Evolutionary conservation across 768 basidiomycete genomes (phyloP), one percentile per base, ranked within the genome.

Genomic region (Leccinum rimulosum): DNA sequence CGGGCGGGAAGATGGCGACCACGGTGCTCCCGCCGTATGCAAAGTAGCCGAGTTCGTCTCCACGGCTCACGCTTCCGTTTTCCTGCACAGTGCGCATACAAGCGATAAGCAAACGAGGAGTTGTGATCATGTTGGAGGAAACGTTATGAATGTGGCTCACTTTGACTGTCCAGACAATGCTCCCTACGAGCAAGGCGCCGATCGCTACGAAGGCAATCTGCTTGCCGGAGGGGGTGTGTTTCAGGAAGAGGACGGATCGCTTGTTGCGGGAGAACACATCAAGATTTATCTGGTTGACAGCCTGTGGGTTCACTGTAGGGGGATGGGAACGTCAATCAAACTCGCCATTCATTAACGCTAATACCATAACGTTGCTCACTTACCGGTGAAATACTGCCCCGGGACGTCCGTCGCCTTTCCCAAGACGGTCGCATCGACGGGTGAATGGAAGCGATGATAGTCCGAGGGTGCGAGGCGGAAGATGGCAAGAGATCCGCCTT

Each of bases 181-280:
- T 84, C 1, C 89, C 91, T 1, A 93, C 91, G 36, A 94, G 83
- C 74, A 93, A 80, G 8, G 91, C 91, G 3, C 91, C 92, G 58
- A 93, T 79, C 9, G 90, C 88, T 10, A 91, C 84, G 62, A 87
- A 85, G 0, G 83, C 90, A 15, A 92, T 74, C 12, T 78, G 78
- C 17, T 77, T 73, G 11, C 78, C 79, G 0, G 81, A 79, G 3
- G 57, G 64, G 2, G 61, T 57, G 62, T 85, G 84, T 55, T 77
- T 80, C 62, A 88, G 63, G 62, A 81, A 79, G 2, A 84, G 71
- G 10, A 86, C 73, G 3, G 83, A 82, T 11, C 88, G 81, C 53
- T 77, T 79, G 70, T 88, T 88, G 12, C 80, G 82, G 3, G 85
- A 83, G 67, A 89, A 82, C 12, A 88, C 85, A 65, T 87, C 84